Evolutionary conservation across 2,329 filamentous ascomycete species (phyloP), one percentile per base, ranked within the genome.

Genomic region (Penicillium hordei): DNA sequence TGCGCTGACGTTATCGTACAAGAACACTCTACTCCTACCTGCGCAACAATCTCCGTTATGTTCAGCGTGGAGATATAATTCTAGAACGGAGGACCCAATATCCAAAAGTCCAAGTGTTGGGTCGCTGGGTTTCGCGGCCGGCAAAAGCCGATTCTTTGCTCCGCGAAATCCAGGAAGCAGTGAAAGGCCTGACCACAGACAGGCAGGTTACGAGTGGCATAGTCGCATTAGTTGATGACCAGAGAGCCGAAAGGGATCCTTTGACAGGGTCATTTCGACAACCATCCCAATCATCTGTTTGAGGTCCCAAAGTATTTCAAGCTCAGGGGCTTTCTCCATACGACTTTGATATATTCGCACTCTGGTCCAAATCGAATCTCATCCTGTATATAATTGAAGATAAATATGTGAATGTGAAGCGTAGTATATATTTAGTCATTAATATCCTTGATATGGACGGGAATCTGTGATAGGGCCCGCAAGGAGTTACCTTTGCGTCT

Each of bases 91-190:
- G 52, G 7, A 27, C 7, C 2, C 10, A 12, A 1, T 59, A 54
- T 21, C 56, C 59, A 1, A 43, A 48, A 23, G 46, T 57, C 19
- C 40, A 59, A 5, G 23, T 53, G 0, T 27, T 29, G 3, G 59
- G 59, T 6, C 39, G 40, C 10, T 59, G 45, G 25, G 44, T 9
- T 7, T 6, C 27, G 3, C 45, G 48, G 4, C 38, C 33, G 15
- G 27, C 40, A 5, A 54, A 51, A 17, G 25, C 25, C 5, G 51
- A 48, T 1, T 21, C 57, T 1, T 45, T 60, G n/a, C 15, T 61
- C 48, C 38, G 33, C 7, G 60, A 60, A n/a, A 50, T 60, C n/a
- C 31, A 57, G 15, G 21, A 52, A 40, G 57, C 53, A 1, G 21
- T 59, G 5, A 23, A 39, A 2, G 5, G 9, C 1, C 7, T 49